A percentile compares a stretch with the other conserved stretches of the same genome.
These are phyloP conservation scores for Diaporthe australafricana DNA, from an alignment of 2,329 filamentous ascomycete species.

Conservation along the genomic window DNA sequence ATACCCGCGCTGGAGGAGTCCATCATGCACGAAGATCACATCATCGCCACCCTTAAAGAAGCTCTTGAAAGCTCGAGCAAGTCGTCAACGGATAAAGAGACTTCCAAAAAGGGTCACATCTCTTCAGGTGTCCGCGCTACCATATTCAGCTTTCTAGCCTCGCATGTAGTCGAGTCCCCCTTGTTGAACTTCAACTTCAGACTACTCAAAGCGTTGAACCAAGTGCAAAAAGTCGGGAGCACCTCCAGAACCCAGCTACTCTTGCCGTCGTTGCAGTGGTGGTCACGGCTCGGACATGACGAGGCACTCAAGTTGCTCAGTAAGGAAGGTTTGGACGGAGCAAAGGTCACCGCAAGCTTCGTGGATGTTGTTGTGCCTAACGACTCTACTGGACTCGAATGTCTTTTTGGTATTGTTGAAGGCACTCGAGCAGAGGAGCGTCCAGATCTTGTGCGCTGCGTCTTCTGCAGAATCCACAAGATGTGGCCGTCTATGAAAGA, in stretches of 20 bases:
- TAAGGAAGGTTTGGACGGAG: slow-evolving; percentile 47
- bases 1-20: slow-evolving; percentile 86
- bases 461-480: slow-evolving; percentile 76
- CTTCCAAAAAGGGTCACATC: slow-evolving; percentile 61
- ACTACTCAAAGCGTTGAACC: slow-evolving; percentile 78
- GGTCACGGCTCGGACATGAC: slow-evolving; percentile 67
- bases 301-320: slow-evolving; percentile 63
- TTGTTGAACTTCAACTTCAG: slow-evolving; percentile 75
- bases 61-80: slow-evolving; percentile 65
- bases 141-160: slow-evolving; percentile 78
- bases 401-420: slow-evolving; percentile 61
- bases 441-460: slow-evolving; percentile 69
- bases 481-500: slow-evolving; percentile 81
- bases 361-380: slow-evolving; percentile 66
- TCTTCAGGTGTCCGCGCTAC: slow-evolving; percentile 72
- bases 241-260: slow-evolving; percentile 79
- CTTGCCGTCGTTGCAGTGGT: slow-evolving; percentile 79
- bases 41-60: slow-evolving; percentile 72
- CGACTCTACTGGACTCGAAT: slow-evolving; percentile 63
- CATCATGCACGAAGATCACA: slow-evolving; percentile 79
- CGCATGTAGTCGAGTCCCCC: slow-evolving; percentile 78
- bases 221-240: slow-evolving; percentile 77
- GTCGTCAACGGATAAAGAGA: slow-evolving; percentile 40
- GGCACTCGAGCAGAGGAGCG: slow-evolving; percentile 55
- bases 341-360: slow-evolving; percentile 51